These are phyloP conservation scores for Nannizziopsis arthrosporioides DNA, from an alignment of 2,329 filamentous ascomycete species.

Conservation along the genomic window DNA sequence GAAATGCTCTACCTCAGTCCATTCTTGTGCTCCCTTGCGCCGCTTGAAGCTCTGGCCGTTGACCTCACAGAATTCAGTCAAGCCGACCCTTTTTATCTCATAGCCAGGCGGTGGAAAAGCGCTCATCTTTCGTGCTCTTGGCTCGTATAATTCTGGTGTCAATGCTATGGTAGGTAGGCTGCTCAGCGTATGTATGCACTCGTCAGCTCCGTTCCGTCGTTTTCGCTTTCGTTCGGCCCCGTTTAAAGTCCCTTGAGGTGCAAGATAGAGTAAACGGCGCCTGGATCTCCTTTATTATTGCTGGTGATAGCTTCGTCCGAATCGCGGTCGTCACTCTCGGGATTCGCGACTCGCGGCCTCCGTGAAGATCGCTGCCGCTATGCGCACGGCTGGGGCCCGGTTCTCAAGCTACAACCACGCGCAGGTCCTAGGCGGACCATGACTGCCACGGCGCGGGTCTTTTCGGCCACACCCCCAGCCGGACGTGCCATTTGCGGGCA, in stretches of 20 bases:
- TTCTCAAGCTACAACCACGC: neutral
- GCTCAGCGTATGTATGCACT: too few species aligned
- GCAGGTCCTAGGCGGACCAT: neutral
- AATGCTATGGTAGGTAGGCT: too few species aligned
- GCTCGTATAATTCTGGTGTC: too few species aligned
- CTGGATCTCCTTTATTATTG: too few species aligned
- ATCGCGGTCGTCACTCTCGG: too few species aligned
- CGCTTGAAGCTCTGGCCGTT: constrained; percentile 15
- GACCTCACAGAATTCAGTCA: constrained; percentile 17
- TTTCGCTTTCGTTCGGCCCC: too few species aligned
- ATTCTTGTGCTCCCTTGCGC: constrained; percentile 15
- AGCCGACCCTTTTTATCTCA: constrained; percentile 12
- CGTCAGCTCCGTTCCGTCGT: too few species aligned
- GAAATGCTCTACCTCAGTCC: constrained; percentile 7
- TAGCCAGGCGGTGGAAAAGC: constrained; percentile 5
- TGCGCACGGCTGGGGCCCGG: neutral
- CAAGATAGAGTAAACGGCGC: too few species aligned
- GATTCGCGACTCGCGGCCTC: too few species aligned
- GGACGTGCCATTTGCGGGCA: neutral
- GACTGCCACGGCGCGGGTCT: neutral
- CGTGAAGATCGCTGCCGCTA: neutral
- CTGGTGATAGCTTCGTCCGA: too few species aligned
- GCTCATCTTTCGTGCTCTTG: neutral
- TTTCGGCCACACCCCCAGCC: neutral
- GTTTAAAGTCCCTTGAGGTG: too few species aligned